Percentiles rank a stretch among this genome's conserved stretches.
phyloP scores from a whole-genome alignment of 2,329 filamentous ascomycete species.

The Penicillium sp. region DNA sequence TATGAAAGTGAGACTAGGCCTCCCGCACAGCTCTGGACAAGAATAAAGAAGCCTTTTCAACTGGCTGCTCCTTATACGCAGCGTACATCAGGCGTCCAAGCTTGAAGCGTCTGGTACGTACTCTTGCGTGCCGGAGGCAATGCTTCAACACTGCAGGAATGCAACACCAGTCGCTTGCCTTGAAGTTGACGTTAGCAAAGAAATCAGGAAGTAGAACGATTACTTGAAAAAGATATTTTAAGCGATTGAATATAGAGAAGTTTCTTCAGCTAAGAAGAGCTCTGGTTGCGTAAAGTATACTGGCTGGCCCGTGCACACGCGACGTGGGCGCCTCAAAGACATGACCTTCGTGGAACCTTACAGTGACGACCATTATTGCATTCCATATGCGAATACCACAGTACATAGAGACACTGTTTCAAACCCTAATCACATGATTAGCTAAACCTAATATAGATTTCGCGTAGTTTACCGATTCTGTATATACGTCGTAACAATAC shows the following conservation, averaged over 20 bases:
- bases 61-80: not conserved
- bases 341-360: not conserved
- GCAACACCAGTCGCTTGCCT: not conserved
- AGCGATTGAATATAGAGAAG: not conserved
- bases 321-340: not conserved
- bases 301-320: not conserved
- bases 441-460: too few relatives aligned
- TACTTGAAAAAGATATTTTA: not conserved
- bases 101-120: not conserved
- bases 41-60: not conserved
- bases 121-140: not conserved
- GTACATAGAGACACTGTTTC: too few relatives aligned
- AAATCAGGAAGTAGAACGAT: not conserved
- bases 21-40: not conserved
- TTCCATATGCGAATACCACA: too few relatives aligned
- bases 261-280: not conserved
- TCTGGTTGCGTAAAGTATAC: not conserved
- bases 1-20: not conserved
- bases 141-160: not conserved
- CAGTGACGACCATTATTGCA: too few relatives aligned
- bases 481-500: too few relatives aligned
- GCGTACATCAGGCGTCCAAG: not conserved
- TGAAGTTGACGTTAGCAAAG: not conserved
- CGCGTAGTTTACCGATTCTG: too few relatives aligned
- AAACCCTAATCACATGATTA: too few relatives aligned